Conservation (phyloP, 345 rosid species). For the Kernera saxatilis region DNA sequence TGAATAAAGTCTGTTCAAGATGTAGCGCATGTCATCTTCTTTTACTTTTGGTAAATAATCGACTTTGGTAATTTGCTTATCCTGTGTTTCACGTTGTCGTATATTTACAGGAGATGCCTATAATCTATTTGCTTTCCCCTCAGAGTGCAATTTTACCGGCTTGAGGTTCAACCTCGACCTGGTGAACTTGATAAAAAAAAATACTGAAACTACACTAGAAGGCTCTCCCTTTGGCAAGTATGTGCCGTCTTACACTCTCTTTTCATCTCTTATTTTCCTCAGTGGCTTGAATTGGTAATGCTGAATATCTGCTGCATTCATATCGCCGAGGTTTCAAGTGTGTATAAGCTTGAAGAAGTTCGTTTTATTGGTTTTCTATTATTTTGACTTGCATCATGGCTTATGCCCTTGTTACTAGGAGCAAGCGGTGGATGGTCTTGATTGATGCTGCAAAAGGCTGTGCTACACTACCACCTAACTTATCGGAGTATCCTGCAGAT, state of each 20-base stretch:
- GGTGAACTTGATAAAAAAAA: slow-evolving; percentile 67
- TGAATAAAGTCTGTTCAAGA: slow-evolving; percentile 3
- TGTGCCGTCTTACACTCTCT: not conserved
- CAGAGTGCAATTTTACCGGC: slow-evolving; percentile 97
- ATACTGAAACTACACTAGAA: slow-evolving; percentile 40
- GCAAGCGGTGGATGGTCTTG: slow-evolving; percentile 82
- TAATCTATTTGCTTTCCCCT: slow-evolving; percentile 89
- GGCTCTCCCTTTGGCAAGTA: slow-evolving; percentile 59
- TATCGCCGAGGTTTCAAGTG: not conserved
- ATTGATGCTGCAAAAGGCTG: slow-evolving; percentile 98
- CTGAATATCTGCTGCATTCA: not conserved
- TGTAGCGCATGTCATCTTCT: slow-evolving; percentile 2
- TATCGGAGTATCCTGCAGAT: slow-evolving; percentile 77
- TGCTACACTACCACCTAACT: slow-evolving; percentile 74
- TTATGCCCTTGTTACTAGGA: slow-evolving; percentile 14
- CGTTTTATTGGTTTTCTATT: not conserved
- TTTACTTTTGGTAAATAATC: not conserved
- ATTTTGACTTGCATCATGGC: slow-evolving; percentile 1
- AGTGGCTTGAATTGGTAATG: not conserved
- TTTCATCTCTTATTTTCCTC: not conserved
- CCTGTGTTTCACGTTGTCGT: not conserved
- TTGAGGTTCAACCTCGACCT: slow-evolving; percentile 66
- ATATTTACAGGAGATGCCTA: slow-evolving; percentile 56
- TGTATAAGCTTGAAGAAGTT: not conserved
- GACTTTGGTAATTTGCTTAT: slow-evolving; percentile 3